Evolutionary conservation across 192 early-diverging fungal species (phyloP).

Genomic region (Neocallimastix lanati): DNA sequence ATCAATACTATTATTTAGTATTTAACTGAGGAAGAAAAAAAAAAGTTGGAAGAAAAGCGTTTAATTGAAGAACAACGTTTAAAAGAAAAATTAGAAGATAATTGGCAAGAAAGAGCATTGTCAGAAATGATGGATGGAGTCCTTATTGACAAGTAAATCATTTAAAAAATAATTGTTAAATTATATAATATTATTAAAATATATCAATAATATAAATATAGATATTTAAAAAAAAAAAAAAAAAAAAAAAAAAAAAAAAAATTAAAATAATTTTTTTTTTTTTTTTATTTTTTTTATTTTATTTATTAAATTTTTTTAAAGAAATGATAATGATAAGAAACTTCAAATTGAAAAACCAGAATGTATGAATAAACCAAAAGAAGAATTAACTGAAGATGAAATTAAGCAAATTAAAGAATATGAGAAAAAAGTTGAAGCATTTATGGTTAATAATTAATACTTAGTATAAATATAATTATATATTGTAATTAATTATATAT

Average conservation of each 20-base stretch:
- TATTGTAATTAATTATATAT: too few species aligned
- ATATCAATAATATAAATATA: too few species aligned
- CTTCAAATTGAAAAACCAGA: conserved; percentile 24
- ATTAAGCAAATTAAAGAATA: conserved; percentile 35
- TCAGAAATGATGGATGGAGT: conserved; percentile 37
- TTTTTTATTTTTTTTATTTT: too few species aligned
- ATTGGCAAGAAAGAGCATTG: conserved; percentile 28
- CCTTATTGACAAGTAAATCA: conserved; percentile 27
- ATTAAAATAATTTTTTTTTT: too few species aligned
- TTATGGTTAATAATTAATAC: conserved; percentile 11
- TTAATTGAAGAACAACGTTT: conserved; percentile 23
- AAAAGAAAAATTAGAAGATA: conserved; percentile 18
- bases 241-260: too few species aligned
- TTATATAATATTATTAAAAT: too few species aligned
- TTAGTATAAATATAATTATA: too few species aligned
- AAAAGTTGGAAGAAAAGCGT: conserved; percentile 14
- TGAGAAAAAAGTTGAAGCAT: conserved; percentile 37
- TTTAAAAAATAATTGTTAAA: too few species aligned
- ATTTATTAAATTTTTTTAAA: background rate
- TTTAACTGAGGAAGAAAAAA: conserved; percentile 25
- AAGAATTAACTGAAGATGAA: conserved; percentile 38
- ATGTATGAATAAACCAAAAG: conserved; percentile 37
- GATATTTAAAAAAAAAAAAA: too few species aligned
- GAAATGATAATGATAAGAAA: conserved; percentile 25
- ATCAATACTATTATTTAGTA: too few species aligned